These are phyloP conservation scores for Daldinia sp. DNA, from an alignment of 2,329 filamentous ascomycete genomes.

Conservation along the genomic window DNA sequence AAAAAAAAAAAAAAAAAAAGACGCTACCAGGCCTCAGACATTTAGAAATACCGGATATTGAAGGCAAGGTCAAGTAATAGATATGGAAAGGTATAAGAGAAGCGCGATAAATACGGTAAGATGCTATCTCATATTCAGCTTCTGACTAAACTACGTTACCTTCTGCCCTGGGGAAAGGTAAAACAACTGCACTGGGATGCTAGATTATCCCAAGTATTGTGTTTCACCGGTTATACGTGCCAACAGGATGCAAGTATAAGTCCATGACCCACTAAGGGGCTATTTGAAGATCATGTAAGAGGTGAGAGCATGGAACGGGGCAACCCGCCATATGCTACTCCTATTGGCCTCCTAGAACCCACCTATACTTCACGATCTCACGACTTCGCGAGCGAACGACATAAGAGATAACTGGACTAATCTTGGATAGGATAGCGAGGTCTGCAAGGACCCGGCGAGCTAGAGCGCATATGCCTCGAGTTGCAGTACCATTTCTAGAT, in stretches of 20 bases:
- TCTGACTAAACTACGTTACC: constrained; percentile 9
- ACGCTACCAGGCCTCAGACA: constrained; percentile 12
- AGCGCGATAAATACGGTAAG: constrained; percentile 7
- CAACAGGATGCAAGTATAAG: constrained; percentile 27
- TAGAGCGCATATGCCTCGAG: neutral
- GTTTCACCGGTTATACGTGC: constrained; percentile 30
- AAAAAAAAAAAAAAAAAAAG: neutral
- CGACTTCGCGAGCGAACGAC: neutral
- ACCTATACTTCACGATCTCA: neutral
- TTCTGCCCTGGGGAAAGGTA: constrained; percentile 37
- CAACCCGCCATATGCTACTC: constrained; percentile 16
- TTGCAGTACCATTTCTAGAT: neutral
- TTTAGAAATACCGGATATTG: neutral
- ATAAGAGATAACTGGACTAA: neutral
- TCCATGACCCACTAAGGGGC: constrained; percentile 8
- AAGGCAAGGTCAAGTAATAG: constrained; percentile 11
- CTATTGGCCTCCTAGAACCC: neutral
- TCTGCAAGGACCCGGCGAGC: neutral
- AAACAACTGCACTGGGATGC: constrained; percentile 9
- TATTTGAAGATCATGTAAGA: constrained; percentile 28
- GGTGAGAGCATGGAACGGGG: neutral
- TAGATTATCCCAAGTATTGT: constrained; percentile 29
- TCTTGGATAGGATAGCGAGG: neutral
- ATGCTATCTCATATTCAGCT: constrained; percentile 17
- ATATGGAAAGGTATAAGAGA: constrained; percentile 22